These are phyloP conservation scores for Quercus alba DNA, from an alignment of 306 rosid genomes.

Conservation along the genomic window DNA sequence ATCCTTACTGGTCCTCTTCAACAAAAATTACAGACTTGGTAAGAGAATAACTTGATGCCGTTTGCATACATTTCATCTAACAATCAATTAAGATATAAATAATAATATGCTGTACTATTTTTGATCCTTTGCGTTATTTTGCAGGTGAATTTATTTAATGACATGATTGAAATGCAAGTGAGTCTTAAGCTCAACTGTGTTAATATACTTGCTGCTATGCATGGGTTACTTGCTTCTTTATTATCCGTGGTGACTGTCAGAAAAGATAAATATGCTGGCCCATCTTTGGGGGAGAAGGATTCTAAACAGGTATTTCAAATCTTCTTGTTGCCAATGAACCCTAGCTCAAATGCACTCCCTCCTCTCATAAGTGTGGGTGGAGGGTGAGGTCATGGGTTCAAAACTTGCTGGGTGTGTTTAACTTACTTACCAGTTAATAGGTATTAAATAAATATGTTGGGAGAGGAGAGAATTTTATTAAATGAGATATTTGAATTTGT, in stretches of 20 bases:
- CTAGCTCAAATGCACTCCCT: too few relatives aligned
- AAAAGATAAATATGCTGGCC: conserved; percentile 33
- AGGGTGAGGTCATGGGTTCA: too few relatives aligned
- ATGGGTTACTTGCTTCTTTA: conserved; percentile 52
- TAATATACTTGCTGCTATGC: conserved; percentile 42
- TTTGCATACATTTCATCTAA: conserved; percentile 4
- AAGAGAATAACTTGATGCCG: conserved; percentile 25
- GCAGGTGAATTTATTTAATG: conserved; percentile 59
- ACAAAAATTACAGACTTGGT: conserved; percentile 65
- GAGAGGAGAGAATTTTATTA: neutral
- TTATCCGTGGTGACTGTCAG: conserved; percentile 39
- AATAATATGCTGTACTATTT: neutral
- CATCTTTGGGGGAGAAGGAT: conserved; percentile 36
- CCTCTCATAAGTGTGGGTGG: too few relatives aligned
- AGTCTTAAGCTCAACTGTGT: conserved; percentile 60
- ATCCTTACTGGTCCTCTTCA: conserved; percentile 66
- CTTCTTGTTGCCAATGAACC: neutral
- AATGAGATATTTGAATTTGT: neutral
- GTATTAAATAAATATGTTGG: neutral
- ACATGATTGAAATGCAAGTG: conserved; percentile 46
- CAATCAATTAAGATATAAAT: neutral
- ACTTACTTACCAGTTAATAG: too few relatives aligned
- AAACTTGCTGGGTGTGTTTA: too few relatives aligned
- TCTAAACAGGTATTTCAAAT: conserved; percentile 49
- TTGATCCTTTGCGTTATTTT: conserved; percentile 21